These are phyloP conservation scores for Mychonastes homosphaera DNA, from an alignment of 139 green algal genomes.

Conservation along the genomic window DNA sequence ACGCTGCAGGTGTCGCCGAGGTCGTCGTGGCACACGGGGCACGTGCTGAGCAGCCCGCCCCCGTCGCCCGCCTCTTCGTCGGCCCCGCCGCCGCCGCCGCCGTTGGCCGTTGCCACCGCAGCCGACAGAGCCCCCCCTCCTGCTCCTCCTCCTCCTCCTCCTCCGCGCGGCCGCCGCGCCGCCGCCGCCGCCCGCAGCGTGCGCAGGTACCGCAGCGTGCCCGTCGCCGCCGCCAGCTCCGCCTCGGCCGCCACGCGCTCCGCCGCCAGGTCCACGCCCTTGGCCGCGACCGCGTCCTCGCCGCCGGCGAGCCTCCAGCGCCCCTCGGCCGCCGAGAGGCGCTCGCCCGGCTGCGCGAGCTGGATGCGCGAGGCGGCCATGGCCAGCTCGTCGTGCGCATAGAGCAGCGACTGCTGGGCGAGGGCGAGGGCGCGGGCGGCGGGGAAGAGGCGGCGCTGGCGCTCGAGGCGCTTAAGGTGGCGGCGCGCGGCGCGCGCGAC, in stretches of 20 bases:
- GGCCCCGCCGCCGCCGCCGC: background rate
- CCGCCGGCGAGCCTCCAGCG: conserved; percentile 41
- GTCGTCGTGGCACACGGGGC: conserved; percentile 60
- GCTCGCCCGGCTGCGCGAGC: conserved; percentile 27
- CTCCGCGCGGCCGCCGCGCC: background rate
- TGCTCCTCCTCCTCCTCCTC: conserved; percentile 5
- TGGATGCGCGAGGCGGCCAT: conserved; percentile 69
- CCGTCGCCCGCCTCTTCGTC: background rate
- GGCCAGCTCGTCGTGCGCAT: conserved; percentile 76
- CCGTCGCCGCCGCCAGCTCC: conserved; percentile 22
- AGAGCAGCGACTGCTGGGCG: conserved; percentile 58
- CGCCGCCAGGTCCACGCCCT: too few relatives aligned
- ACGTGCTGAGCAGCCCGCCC: conserved; percentile 17
- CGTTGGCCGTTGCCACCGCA: background rate
- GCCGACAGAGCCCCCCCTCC: conserved; percentile 3
- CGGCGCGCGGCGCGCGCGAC: conserved; percentile 27
- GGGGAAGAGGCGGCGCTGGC: conserved; percentile 51
- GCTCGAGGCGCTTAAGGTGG: conserved; percentile 53
- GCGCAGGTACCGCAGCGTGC: conserved; percentile 70
- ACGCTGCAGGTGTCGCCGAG: conserved; percentile 41
- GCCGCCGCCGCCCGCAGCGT: conserved; percentile 20
- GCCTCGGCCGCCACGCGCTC: conserved; percentile 26
- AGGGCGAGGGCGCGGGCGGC: conserved; percentile 30
- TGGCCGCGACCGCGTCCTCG: too few relatives aligned
- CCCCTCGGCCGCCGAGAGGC: conserved; percentile 33